Evolutionary conservation across 768 basidiomycete species (phyloP).

Genomic region (Amanita pseudoporphyria): DNA sequence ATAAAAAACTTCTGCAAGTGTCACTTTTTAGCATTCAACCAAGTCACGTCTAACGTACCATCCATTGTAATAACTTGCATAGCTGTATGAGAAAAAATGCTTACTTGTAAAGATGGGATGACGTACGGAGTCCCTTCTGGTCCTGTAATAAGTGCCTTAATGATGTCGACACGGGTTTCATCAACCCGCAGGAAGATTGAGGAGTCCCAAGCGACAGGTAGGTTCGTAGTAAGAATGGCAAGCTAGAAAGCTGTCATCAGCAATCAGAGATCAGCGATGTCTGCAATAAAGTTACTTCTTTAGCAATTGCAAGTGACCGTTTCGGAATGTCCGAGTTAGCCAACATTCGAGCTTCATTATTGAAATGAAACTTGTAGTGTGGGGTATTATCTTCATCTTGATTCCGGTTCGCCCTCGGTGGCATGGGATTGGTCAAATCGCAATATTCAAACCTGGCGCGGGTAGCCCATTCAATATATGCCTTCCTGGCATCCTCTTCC

Average conservation of each 20-base stretch:
- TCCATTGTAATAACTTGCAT: slow-evolving; percentile 74
- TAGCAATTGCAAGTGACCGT: slow-evolving; percentile 88
- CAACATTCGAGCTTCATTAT: slow-evolving; percentile 77
- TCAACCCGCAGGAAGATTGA: slow-evolving; percentile 91
- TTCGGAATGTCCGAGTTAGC: slow-evolving; percentile 83
- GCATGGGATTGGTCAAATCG: slow-evolving; percentile 53
- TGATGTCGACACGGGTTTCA: slow-evolving; percentile 84
- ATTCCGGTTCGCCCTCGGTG: slow-evolving; percentile 15
- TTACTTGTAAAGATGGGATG: background rate
- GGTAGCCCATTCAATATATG: slow-evolving; percentile 81
- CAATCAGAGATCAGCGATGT: background rate
- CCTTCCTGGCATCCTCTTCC: slow-evolving; percentile 57
- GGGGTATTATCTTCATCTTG: slow-evolving; percentile 45
- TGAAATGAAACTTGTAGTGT: slow-evolving; percentile 76
- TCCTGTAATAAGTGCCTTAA: slow-evolving; percentile 87
- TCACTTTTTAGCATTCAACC: slow-evolving; percentile 26
- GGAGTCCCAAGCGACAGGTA: slow-evolving; percentile 93
- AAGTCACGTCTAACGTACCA: slow-evolving; percentile 42
- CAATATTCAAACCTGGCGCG: slow-evolving; percentile 85
- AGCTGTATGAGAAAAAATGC: background rate
- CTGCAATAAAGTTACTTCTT: slow-evolving; percentile 48
- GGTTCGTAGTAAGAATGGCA: slow-evolving; percentile 85
- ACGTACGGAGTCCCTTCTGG: slow-evolving; percentile 90
- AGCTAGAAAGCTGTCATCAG: slow-evolving; percentile 38
- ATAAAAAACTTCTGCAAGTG: slow-evolving; percentile 33